Percentiles rank a stretch among this genome's conserved stretches.
Conservation (phyloP, 2,329 filamentous ascomycete species). For the Tolypocladium tropicale region DNA sequence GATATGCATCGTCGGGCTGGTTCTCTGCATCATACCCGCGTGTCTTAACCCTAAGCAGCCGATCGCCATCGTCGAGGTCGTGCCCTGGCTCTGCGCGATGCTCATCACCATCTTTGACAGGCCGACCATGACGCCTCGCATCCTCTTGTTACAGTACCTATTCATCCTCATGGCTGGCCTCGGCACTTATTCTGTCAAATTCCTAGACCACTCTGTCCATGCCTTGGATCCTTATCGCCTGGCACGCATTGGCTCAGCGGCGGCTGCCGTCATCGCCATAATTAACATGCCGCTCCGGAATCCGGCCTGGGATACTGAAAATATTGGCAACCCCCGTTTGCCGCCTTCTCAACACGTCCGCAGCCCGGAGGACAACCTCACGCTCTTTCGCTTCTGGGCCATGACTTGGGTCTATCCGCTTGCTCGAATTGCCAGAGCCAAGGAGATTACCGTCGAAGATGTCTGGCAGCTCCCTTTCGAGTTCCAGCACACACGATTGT, state of each 20-base stretch:
- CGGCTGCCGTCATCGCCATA: constrained; percentile 19
- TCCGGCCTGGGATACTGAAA: constrained; percentile 19
- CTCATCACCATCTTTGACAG: constrained; percentile 27
- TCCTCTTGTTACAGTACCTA: constrained; percentile 28
- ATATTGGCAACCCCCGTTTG: constrained; percentile 18
- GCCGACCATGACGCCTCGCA: constrained; percentile 30
- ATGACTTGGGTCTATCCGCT: constrained; percentile 75
- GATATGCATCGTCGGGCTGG: constrained; percentile 23
- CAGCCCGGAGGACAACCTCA: constrained; percentile 68
- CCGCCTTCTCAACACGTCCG: constrained; percentile 36
- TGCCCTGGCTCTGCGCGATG: constrained; percentile 27
- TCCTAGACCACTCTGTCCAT: constrained; percentile 13
- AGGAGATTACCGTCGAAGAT: constrained; percentile 65
- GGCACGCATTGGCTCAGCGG: constrained; percentile 10
- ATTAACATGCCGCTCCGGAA: constrained; percentile 26
- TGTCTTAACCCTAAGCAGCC: constrained; percentile 16
- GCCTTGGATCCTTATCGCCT: constrained; percentile 13
- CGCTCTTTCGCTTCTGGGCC: constrained; percentile 73
- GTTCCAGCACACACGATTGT: constrained; percentile 70
- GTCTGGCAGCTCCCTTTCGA: constrained; percentile 74
- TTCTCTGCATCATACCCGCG: constrained; percentile 19
- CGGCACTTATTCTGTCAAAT: constrained; percentile 17
- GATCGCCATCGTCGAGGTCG: constrained; percentile 20
- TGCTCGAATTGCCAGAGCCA: constrained; percentile 51
- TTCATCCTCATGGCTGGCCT: constrained; percentile 21